Base-by-base conservation (phyloP, 345 rosid species). In the Citrus glauca region DNA sequence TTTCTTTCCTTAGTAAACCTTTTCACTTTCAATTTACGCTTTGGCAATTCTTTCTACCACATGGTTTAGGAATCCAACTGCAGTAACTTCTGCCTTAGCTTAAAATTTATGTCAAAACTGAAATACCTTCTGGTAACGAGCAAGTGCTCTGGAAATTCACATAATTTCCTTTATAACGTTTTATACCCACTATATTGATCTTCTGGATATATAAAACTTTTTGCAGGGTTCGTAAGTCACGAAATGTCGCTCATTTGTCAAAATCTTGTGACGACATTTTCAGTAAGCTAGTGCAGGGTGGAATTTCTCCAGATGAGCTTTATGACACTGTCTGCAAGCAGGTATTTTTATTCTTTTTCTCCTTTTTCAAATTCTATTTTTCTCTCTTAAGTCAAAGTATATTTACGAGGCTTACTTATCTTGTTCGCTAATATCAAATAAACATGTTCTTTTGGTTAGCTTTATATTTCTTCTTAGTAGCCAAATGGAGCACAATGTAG, bases 251-350 rank as follows among this genome's bases (percentile, higher is more conserved):
- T 38, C 90, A 84, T 79, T 83, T 90, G 70, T 90, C 98, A 37
- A 95, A 86, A 85, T 95, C 99, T n/a, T 92, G 98, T 37, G 97
- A 95, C 78, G 98, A 94, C 84, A 90, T 91, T 81, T 95, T 95
- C 79, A 86, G 67, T 71, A 92, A 92, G 87, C 84, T 95, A 82
- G 75, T 93, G 73, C 98, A 92, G 82, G 85, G 94, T 79, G 99
- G 95, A 62, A 82, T 91, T 62, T 87, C 98, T 30, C 85, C 93
- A 6, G 91, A 92, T 20, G 88, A 89, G 77, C 99, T 96, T 80
- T 96, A 92, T 84, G 28, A 85, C 28, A 91, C 90, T 16, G 90
- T 93, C 69, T 96, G 98, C 92, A 92, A 92, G 81, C 99, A 95
- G 97, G 98, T 93, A 33, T 32, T 48, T 81, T 79, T 35, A 40